These are phyloP conservation scores for Boletus mariae DNA, from an alignment of 1,284 basidiomycete species.

Conservation along the genomic window DNA sequence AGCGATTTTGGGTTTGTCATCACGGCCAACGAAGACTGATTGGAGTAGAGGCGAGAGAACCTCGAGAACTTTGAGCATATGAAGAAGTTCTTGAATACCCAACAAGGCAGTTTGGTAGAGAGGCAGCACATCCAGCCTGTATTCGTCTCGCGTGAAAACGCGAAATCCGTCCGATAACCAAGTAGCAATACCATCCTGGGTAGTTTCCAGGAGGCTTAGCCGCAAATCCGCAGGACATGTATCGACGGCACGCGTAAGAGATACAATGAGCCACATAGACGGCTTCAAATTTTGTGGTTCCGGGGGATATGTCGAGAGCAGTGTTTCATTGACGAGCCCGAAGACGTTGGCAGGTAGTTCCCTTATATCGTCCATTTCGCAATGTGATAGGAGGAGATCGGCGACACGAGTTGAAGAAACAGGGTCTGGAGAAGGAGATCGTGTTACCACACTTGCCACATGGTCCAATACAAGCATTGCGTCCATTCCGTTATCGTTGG, in stretches of 20 bases:
- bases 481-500: conserved; percentile 57
- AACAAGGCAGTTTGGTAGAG: conserved; percentile 57
- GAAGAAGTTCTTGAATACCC: conserved; percentile 44
- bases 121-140: conserved; percentile 56
- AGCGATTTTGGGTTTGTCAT: conserved; percentile 39
- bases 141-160: conserved; percentile 49
- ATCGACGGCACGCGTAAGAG: conserved; percentile 51
- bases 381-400: conserved; percentile 55
- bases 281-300: conserved; percentile 49
- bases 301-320: conserved; percentile 64
- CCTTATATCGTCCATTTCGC: conserved; percentile 48
- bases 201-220: conserved; percentile 41
- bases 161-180: conserved; percentile 62
- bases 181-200: conserved; percentile 52
- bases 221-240: conserved; percentile 48
- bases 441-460: conserved; percentile 46
- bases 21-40: conserved; percentile 49
- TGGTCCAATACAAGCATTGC: conserved; percentile 48
- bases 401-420: conserved; percentile 48
- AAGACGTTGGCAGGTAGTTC: conserved; percentile 48
- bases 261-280: conserved; percentile 58
- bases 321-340: conserved; percentile 54
- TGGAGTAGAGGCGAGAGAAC: conserved; percentile 47
- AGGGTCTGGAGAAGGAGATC: conserved; percentile 41
- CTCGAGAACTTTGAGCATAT: conserved; percentile 38